Evolutionary conservation across 352 stramenopile species (phyloP), one percentile per base, ranked within the genome.

Genomic region (Aphanomyces euteiches): DNA sequence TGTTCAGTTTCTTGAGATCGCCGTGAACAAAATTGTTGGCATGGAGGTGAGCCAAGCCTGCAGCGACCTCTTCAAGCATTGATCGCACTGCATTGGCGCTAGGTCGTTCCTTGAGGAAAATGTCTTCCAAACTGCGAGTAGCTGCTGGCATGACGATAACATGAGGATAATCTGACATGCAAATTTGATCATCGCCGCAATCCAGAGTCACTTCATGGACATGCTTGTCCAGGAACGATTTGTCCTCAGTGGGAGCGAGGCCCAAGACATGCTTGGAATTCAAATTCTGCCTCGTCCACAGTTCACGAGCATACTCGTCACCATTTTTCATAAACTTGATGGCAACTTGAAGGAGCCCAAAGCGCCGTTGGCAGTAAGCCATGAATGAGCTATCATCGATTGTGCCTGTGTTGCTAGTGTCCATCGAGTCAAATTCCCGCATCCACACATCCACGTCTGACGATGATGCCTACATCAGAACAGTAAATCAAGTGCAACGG

Each of bases 1-100:
- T 53, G 37, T 75, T 75, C 45, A 47, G 47, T 60, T 72, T 69
- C 34, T 75, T 75, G 3, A 75, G 15, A 36, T 75, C 71, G 8
- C 71, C 71, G 45, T 75, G 71, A 6, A 74, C 47, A 13, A 75
- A 7, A 36, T 40, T n/a, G n/a, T 17, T n/a, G 5, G 6, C n/a
- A 40, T 67, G 60, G 2, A 67, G 21, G 7, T 57, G 28, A 28
- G 7, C 2, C 3, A 67, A 38, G n/a, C 21, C 60, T 5, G 10
- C 21, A 21, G 39, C 60, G 10, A 67, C 36, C 45, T 67, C n/a
- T 4, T 67, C 8, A 28, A 59, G 21, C 34, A 13, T 7, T 12
- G 40, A 12, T 34, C 60, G 19, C 6, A 19, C 45, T 40, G 48
- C 21, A 38, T 34, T 45, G 17, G 7, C 28, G 0, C 13, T 41